Evolutionary conservation across 2,329 filamentous ascomycete genomes (phyloP).

Genomic region (Phoma sp.): DNA sequence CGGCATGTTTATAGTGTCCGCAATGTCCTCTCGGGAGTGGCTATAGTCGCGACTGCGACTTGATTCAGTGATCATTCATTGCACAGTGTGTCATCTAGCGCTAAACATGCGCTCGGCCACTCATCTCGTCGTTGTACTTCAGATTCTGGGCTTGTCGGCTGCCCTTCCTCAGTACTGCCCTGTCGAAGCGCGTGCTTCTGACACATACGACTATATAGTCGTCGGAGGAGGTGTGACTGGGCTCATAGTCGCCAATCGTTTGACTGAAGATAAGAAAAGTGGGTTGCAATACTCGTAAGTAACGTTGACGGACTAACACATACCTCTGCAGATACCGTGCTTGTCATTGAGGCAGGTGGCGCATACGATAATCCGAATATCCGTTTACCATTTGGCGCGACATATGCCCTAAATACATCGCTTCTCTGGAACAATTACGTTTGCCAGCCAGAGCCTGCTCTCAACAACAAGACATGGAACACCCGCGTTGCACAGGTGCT

Average conservation of each 20-base stretch:
- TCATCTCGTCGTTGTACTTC: slow-evolving; percentile 20
- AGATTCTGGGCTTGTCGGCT: slow-evolving; percentile 20
- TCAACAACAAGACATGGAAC: slow-evolving; percentile 24
- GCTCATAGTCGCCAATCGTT: slow-evolving; percentile 31
- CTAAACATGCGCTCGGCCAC: slow-evolving; percentile 28
- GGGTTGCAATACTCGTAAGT: not conserved
- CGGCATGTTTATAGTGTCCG: slow-evolving; percentile 2
- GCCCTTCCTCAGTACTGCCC: slow-evolving; percentile 18
- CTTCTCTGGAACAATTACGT: slow-evolving; percentile 26
- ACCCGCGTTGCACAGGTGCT: slow-evolving; percentile 28
- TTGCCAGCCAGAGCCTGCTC: slow-evolving; percentile 27
- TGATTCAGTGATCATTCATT: slow-evolving; percentile 1
- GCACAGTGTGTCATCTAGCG: not conserved
- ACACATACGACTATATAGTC: slow-evolving; percentile 36
- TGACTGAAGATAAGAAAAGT: slow-evolving; percentile 28
- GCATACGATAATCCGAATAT: slow-evolving; percentile 31
- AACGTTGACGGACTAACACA: slow-evolving; percentile 1
- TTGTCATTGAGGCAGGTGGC: slow-evolving; percentile 37
- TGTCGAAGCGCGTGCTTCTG: slow-evolving; percentile 5
- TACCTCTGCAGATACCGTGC: slow-evolving; percentile 23
- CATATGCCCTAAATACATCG: slow-evolving; percentile 27
- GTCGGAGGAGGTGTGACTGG: slow-evolving; percentile 38
- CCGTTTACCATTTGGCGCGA: slow-evolving; percentile 31
- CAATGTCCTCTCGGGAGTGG: not conserved
- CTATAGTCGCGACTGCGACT: not conserved